Conservation (phyloP, 2,329 filamentous ascomycete species). For the Fusarium verticillioides region DNA sequence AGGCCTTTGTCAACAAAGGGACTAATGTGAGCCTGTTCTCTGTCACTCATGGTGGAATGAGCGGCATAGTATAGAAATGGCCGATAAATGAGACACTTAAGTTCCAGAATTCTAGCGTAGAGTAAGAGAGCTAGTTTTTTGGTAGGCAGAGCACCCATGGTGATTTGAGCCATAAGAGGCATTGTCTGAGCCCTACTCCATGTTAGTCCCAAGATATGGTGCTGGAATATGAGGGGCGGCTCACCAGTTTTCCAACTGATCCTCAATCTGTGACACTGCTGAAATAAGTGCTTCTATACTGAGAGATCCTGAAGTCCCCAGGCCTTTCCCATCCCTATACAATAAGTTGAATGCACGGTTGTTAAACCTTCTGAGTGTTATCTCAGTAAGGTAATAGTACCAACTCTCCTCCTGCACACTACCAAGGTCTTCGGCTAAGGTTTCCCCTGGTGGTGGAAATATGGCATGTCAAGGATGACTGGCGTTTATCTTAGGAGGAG, state of each 20-base stretch:
- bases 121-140: neutral
- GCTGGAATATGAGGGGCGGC: neutral
- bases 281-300: neutral
- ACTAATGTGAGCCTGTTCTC: neutral
- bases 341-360: neutral
- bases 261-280: neutral
- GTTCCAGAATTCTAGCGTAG: neutral
- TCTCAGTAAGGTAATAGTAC: neutral
- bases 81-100: neutral
- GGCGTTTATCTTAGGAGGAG: neutral
- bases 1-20: neutral
- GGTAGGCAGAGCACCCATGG: neutral
- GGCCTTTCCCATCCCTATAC: neutral
- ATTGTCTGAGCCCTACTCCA: neutral
- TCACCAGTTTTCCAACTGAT: neutral
- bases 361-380: neutral
- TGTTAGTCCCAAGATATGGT: accelerated
- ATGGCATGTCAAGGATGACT: neutral
- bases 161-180: neutral
- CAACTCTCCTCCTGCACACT: neutral
- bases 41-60: neutral
- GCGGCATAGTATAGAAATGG: neutral
- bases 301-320: neutral
- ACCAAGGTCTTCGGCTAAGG: accelerated
- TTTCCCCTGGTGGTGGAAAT: neutral